phyloP scores from a whole-genome alignment of 805 yeast genomes.

The Pichia nanzhaoensis region DNA sequence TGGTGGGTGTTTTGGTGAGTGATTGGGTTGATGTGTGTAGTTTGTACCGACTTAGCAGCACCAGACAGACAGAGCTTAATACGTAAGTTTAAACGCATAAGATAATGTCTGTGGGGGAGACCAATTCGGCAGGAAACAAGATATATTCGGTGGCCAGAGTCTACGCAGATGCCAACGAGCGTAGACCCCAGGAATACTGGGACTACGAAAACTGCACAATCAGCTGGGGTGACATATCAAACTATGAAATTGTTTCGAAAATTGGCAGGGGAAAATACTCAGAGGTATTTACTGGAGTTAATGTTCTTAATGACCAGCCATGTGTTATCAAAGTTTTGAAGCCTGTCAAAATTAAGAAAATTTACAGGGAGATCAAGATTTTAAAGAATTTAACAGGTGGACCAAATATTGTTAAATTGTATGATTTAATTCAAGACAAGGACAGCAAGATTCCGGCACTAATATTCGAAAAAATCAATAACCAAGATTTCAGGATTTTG shows the following conservation, averaged over 20 bases:
- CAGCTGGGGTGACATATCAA: constrained; percentile 79
- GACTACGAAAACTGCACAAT: constrained; percentile 66
- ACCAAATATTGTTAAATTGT: constrained; percentile 66
- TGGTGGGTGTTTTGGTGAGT: too few relatives aligned
- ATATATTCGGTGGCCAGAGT: constrained; percentile 49
- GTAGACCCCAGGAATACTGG: constrained; percentile 79
- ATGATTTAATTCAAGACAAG: constrained; percentile 85
- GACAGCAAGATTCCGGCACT: constrained; percentile 81
- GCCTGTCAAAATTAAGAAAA: constrained; percentile 90
- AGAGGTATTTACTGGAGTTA: constrained; percentile 85
- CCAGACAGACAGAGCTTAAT: too few relatives aligned
- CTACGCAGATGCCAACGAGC: constrained; percentile 70
- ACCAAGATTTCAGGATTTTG: constrained; percentile 77
- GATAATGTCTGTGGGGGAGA: constrained; percentile 1
- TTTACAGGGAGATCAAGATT: constrained; percentile 83
- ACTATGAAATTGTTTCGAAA: constrained; percentile 77
- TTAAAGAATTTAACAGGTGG: constrained; percentile 81
- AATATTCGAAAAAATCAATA: constrained; percentile 77
- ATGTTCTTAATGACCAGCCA: constrained; percentile 50
- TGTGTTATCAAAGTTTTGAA: constrained; percentile 88
- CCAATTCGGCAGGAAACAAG: constrained; percentile 16
- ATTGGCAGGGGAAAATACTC: constrained; percentile 92
- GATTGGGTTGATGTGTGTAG: too few relatives aligned
- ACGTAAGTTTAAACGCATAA: neutral
- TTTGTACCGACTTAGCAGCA: too few relatives aligned